These are phyloP conservation scores for Macaranga tanarius DNA, from an alignment of 441 rosid genomes.

Conservation along the genomic window DNA sequence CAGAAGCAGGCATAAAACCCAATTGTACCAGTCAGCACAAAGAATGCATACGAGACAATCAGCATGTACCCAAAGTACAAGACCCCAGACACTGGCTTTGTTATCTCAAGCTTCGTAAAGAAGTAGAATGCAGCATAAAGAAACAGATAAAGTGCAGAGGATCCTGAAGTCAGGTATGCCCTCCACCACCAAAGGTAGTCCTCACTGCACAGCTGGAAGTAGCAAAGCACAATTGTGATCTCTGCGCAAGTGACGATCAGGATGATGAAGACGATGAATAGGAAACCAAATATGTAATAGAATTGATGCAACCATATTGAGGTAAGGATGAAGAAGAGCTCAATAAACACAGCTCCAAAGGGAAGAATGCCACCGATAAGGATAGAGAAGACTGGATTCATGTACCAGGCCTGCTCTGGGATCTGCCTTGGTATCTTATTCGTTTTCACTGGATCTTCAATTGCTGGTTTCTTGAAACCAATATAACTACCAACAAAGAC, in stretches of 20 bases:
- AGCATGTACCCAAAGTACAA: conserved; percentile 92
- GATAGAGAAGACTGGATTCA: conserved; percentile 78
- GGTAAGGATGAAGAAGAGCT: conserved; percentile 86
- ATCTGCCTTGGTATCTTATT: conserved; percentile 88
- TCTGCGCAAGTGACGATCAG: conserved; percentile 84
- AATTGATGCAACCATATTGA: conserved; percentile 93
- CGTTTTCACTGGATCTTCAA: conserved; percentile 80
- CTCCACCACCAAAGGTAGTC: conserved; percentile 99
- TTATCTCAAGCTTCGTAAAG: conserved; percentile 90
- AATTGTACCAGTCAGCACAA: conserved; percentile 75
- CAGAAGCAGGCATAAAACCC: conserved; percentile 93
- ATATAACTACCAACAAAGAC: conserved; percentile 74
- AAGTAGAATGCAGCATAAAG: conserved; percentile 86
- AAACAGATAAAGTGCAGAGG: conserved; percentile 83
- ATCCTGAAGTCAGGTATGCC: conserved; percentile 86
- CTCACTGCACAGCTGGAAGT: conserved; percentile 93
- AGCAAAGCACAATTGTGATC: conserved; percentile 88
- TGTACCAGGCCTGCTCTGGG: conserved; percentile 86
- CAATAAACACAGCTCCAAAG: conserved; percentile 87
- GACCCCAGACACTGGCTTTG: conserved; percentile 75
- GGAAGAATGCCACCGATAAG: conserved; percentile 90
- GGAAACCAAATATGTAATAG: conserved; percentile 94
- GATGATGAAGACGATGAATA: conserved; percentile 79
- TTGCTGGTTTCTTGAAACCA: conserved; percentile 69
- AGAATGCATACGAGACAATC: conserved; percentile 71